These are phyloP conservation scores for Gossypium lobatum DNA, from an alignment of 441 rosid genomes.

Conservation along the genomic window DNA sequence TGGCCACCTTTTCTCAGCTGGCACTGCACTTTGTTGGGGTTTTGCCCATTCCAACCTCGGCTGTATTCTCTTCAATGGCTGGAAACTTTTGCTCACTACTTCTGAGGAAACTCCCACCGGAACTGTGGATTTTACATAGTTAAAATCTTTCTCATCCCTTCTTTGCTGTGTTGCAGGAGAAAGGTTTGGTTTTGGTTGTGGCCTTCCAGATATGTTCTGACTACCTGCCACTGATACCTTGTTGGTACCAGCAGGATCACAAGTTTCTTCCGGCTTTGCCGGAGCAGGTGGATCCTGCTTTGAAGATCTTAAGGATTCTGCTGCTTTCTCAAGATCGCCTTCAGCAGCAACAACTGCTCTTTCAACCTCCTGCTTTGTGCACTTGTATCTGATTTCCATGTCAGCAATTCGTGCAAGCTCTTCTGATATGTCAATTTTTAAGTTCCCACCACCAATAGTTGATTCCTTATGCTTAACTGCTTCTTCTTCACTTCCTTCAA, in stretches of 20 bases:
- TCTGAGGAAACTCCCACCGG: slow-evolving; percentile 23
- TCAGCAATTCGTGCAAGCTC: slow-evolving; percentile 53
- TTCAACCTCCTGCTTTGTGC: slow-evolving; percentile 78
- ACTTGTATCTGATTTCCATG: slow-evolving; percentile 46
- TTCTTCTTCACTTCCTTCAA: slow-evolving; percentile 61
- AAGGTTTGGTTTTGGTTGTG: slow-evolving; percentile 19
- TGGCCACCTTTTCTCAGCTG: slow-evolving; percentile 58
- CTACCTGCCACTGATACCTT: slow-evolving; percentile 29
- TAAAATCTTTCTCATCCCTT: not conserved
- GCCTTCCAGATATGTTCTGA: slow-evolving; percentile 32
- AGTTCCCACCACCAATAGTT: slow-evolving; percentile 28
- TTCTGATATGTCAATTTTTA: slow-evolving; percentile 57
- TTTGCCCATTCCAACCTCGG: slow-evolving; percentile 64
- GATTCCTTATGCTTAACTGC: slow-evolving; percentile 32
- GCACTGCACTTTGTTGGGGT: slow-evolving; percentile 44
- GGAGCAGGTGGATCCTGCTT: slow-evolving; percentile 42
- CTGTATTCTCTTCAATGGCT: slow-evolving; percentile 52
- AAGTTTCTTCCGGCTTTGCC: slow-evolving; percentile 41
- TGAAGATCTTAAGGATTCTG: slow-evolving; percentile 35
- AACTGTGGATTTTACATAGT: not conserved
- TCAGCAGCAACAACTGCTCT: slow-evolving; percentile 64
- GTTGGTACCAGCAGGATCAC: slow-evolving; percentile 39
- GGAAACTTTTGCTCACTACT: slow-evolving; percentile 38
- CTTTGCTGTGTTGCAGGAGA: not conserved
- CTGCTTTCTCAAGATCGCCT: slow-evolving; percentile 67